Percentiles rank a stretch among this genome's conserved stretches.
Evolutionary conservation across 2,329 filamentous ascomycete genomes (phyloP).

Genomic region (Aspergillus pseudoviridinutans): DNA sequence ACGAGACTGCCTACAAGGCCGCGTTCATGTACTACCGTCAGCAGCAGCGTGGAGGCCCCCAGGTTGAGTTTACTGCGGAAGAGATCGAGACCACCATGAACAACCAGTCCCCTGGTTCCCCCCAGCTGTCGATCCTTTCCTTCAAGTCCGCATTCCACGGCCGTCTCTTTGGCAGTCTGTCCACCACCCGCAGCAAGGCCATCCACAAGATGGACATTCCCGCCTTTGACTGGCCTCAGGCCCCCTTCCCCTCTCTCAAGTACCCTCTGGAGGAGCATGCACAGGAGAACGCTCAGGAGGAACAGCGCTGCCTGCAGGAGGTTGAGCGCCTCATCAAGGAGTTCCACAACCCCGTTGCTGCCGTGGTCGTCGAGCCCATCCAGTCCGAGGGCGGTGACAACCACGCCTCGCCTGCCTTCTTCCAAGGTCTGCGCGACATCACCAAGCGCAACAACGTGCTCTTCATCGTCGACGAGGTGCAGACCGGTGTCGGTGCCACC

Average conservation of each 20-base stretch:
- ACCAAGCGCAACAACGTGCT: constrained; percentile 66
- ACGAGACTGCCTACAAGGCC: constrained; percentile 92
- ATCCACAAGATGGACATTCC: constrained; percentile 95
- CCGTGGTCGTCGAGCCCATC: constrained; percentile 82
- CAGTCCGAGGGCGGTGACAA: constrained; percentile 95
- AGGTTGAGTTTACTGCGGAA: constrained; percentile 73
- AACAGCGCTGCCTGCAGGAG: constrained; percentile 75
- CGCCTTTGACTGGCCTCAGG: constrained; percentile 91
- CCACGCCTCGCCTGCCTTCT: constrained; percentile 84
- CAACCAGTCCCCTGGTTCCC: constrained; percentile 74
- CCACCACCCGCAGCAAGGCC: constrained; percentile 85
- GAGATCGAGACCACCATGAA: constrained; percentile 74
- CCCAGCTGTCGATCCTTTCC: constrained; percentile 77
- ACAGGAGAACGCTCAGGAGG: constrained; percentile 76
- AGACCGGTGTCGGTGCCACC: constrained; percentile 88
- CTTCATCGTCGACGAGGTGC: constrained; percentile 90
- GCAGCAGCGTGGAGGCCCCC: constrained; percentile 70
- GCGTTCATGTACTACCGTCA: constrained; percentile 91
- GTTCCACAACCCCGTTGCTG: constrained; percentile 75
- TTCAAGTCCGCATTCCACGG: constrained; percentile 90
- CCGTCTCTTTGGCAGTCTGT: constrained; percentile 80
- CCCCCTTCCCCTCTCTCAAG: constrained; percentile 77
- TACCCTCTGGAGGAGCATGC: constrained; percentile 79
- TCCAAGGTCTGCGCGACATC: constrained; percentile 74
- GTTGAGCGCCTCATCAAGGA: constrained; percentile 76